Conservation (phyloP, 805 yeast species). For the Pichia exigua region DNA sequence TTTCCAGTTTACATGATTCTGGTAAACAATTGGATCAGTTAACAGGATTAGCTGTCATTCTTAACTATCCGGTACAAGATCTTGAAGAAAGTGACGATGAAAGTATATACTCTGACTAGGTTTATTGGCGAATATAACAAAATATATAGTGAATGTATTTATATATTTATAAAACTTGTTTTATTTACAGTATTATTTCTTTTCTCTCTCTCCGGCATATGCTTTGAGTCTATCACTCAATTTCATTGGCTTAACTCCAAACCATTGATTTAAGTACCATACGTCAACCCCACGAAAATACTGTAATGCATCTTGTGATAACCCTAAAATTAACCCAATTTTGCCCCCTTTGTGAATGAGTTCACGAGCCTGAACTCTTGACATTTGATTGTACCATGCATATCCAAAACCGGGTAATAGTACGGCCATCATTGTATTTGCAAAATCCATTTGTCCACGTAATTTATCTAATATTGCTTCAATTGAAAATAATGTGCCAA, state of each 20-base stretch:
- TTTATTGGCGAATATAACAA: too few relatives aligned
- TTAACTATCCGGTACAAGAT: slow-evolving; percentile 77
- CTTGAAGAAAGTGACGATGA: slow-evolving; percentile 47
- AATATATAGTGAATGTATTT: too few relatives aligned
- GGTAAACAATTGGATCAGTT: slow-evolving; percentile 86
- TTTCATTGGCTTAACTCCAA: slow-evolving; percentile 22
- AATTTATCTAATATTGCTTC: slow-evolving; percentile 55
- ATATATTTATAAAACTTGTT: not conserved
- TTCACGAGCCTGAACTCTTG: slow-evolving; percentile 33
- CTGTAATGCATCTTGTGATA: slow-evolving; percentile 57
- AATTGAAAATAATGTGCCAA: slow-evolving; percentile 44
- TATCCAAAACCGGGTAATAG: slow-evolving; percentile 43
- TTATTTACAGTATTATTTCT: not conserved
- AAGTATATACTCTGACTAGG: slow-evolving; percentile 4
- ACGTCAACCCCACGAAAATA: slow-evolving; percentile 51
- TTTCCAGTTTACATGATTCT: slow-evolving; percentile 79
- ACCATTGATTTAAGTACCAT: slow-evolving; percentile 47
- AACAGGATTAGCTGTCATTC: slow-evolving; percentile 84
- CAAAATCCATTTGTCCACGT: slow-evolving; percentile 45
- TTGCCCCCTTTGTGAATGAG: slow-evolving; percentile 44
- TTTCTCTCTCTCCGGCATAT: slow-evolving; percentile 1
- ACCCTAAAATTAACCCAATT: slow-evolving; percentile 55
- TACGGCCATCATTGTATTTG: slow-evolving; percentile 56
- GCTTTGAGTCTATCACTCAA: slow-evolving; percentile 17
- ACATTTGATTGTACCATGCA: slow-evolving; percentile 39